Evolutionary conservation across 2,329 filamentous ascomycete species (phyloP).

Genomic region (Didymella arachidicola): DNA sequence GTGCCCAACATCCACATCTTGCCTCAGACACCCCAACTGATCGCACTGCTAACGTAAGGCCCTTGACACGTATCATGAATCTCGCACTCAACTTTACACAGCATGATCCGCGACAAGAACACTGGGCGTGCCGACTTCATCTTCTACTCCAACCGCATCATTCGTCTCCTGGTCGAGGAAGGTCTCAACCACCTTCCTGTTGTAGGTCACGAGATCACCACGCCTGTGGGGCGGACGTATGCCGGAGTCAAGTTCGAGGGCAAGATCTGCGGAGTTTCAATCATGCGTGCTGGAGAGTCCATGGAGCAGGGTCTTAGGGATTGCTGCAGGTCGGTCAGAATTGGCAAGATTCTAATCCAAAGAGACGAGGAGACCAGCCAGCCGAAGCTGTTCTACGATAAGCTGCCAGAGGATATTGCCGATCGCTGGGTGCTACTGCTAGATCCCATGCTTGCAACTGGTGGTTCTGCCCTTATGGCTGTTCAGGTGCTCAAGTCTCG

Average conservation of each 20-base stretch:
- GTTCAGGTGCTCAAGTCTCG: slow-evolving; percentile 89
- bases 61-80: slow-evolving; percentile 20
- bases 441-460: slow-evolving; percentile 99
- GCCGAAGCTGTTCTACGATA: slow-evolving; percentile 97
- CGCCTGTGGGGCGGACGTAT: slow-evolving; percentile 87
- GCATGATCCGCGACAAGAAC: slow-evolving; percentile 92
- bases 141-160: slow-evolving; percentile 98
- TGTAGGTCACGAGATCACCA: slow-evolving; percentile 86
- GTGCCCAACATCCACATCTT: slow-evolving; percentile 85
- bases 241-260: slow-evolving; percentile 93
- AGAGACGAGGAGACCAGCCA: slow-evolving; percentile 92
- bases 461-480: slow-evolving; percentile 95
- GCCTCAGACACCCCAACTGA: slow-evolving; percentile 93
- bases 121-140: slow-evolving; percentile 96
- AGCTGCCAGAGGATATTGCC: slow-evolving; percentile 91
- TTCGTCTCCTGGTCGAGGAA: slow-evolving; percentile 94
- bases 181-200: slow-evolving; percentile 96
- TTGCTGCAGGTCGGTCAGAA: slow-evolving; percentile 96
- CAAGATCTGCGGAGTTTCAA: slow-evolving; percentile 97
- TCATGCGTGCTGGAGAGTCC: slow-evolving; percentile 96
- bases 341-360: slow-evolving; percentile 98
- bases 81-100: slow-evolving; percentile 50
- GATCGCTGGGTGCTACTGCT: slow-evolving; percentile 91
- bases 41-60: slow-evolving; percentile 94
- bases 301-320: slow-evolving; percentile 98